Base-by-base conservation (phyloP, 2,329 filamentous ascomycete genomes). In the Diaporthe amygdali region DNA sequence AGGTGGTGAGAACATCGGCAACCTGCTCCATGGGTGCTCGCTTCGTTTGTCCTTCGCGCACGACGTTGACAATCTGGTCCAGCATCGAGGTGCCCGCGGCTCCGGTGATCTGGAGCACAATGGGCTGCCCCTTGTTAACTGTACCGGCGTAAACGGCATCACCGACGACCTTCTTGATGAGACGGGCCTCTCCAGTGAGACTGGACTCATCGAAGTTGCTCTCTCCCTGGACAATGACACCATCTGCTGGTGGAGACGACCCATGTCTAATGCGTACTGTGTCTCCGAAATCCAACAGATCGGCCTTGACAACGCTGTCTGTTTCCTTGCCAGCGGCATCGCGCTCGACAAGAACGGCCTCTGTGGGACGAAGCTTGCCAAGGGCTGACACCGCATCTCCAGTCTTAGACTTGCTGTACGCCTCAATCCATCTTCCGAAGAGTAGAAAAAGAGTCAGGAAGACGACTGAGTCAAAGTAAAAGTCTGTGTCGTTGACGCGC, bases 381-480 rank as follows among this genome's bases (percentile, higher is more conserved):
- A 98, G 84, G 72, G 93, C 91, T 41, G 93, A 90, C 2, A 98
- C 92, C 0, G 95, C 95, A 79, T 97, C 93, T 1, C 95, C 95
- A 0, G 95, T 94, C 77, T 93, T 96, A 0, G 94, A 92, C 81
- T 97, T 97, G 86, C 93, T 97, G 83, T 96, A 97, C 1, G 94
- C 92, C 83, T 98, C 96, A 15, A 95, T 90, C 59, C 93, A 87
- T n/a, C 92, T 86, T 1, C 92, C 91, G 39, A 87, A 80, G 1
- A 98, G 89, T 27, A 98, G 88, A 79, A 98, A 98, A 74, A 98
- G 87, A 0, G 95, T 97, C 70, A 98, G 81, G 74, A 98, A 97
- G 3, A 97, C 93, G 1, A 98, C 95, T 0, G 95, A 94, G 80
- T 98, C 96, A 78, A 97, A 98, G 80, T 97, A 98, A 22, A 92